These are phyloP conservation scores for Soucietia sequanensis DNA, from an alignment of 805 yeast genomes.

Conservation along the genomic window DNA sequence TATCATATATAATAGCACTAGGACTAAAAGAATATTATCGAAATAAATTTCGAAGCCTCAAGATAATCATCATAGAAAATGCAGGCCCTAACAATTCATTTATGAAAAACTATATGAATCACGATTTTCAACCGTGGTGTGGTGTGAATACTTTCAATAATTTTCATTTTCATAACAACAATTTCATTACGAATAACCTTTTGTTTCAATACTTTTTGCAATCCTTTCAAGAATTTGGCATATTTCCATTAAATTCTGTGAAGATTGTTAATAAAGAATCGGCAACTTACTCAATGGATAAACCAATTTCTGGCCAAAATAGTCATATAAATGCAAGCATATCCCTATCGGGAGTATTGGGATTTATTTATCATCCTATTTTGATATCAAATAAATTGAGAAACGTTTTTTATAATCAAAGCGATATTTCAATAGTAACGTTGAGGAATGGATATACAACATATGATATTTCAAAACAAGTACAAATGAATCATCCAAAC, in stretches of 20 bases:
- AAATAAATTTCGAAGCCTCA: constrained; percentile 7
- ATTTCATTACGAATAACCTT: constrained; percentile 5
- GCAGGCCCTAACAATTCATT: background rate
- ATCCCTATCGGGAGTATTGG: constrained; percentile 6
- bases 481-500: background rate
- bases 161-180: constrained; percentile 8
- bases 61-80: constrained; percentile 14
- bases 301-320: constrained; percentile 3
- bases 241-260: constrained; percentile 1
- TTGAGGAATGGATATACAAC: background rate
- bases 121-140: constrained; percentile 24
- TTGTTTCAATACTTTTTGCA: constrained; percentile 3
- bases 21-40: constrained; percentile 11
- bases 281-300: constrained; percentile 5
- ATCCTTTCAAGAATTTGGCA: background rate
- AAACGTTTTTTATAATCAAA: constrained; percentile 3
- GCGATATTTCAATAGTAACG: background rate
- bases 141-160: constrained; percentile 20
- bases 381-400: constrained; percentile 8
- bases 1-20: constrained; percentile 17
- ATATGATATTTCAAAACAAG: background rate
- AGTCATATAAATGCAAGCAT: constrained; percentile 1
- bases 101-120: constrained; percentile 1
- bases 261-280: background rate
- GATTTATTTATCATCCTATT: constrained; percentile 17